Conservation (phyloP, 2,329 filamentous ascomycete genomes). For the Coniella vitis region DNA sequence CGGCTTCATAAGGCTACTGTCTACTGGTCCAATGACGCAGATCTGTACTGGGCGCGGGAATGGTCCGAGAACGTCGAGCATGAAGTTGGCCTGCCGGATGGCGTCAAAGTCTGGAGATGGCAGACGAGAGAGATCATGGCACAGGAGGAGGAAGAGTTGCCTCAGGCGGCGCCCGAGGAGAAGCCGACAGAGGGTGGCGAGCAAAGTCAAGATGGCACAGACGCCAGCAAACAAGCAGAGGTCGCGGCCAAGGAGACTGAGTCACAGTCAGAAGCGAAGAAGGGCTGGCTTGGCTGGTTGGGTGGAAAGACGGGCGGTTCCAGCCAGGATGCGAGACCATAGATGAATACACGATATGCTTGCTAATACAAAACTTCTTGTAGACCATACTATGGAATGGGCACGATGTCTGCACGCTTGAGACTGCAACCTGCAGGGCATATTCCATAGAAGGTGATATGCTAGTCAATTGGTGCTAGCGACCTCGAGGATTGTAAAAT, state of each 20-base stretch:
- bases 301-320: conserved; percentile 6
- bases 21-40: conserved; percentile 44
- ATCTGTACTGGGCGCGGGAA: conserved; percentile 37
- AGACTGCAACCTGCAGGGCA: too few relatives aligned
- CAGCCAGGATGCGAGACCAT: conserved; percentile 9
- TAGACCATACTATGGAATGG: neutral
- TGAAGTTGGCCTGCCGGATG: conserved; percentile 29
- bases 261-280: conserved; percentile 1
- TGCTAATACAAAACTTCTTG: neutral
- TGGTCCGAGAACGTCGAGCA: conserved; percentile 52
- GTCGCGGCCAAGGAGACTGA: neutral
- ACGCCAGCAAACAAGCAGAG: neutral
- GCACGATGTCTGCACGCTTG: neutral
- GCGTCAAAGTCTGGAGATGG: conserved; percentile 7
- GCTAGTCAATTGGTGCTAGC: too few relatives aligned
- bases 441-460: too few relatives aligned
- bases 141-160: neutral
- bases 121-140: conserved; percentile 9
- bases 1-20: conserved; percentile 36
- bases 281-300: conserved; percentile 10
- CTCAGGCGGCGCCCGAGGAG: neutral
- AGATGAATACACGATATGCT: neutral
- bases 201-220: neutral
- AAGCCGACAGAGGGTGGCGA: neutral
- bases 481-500: too few relatives aligned